Conservation (phyloP, 2,329 filamentous ascomycete genomes). For the Penicillium digitatum region DNA sequence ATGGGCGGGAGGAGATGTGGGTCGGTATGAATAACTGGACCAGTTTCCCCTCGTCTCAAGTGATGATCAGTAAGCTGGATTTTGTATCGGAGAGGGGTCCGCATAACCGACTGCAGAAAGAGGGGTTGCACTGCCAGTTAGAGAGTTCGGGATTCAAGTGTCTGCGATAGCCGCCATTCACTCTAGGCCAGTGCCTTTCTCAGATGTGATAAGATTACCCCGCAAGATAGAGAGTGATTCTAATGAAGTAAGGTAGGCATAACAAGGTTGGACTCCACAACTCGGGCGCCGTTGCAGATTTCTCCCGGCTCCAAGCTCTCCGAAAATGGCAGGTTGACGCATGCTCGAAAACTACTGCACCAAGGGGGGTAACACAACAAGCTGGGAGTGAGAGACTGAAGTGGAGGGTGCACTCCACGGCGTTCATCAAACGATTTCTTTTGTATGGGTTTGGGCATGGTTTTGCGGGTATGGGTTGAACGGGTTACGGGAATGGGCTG, state of each 20-base stretch:
- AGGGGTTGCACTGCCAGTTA: neutral
- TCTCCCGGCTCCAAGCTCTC: neutral
- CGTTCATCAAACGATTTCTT: too few relatives aligned
- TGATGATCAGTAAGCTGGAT: neutral
- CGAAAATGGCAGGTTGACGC: conserved; percentile 20
- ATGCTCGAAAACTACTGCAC: neutral
- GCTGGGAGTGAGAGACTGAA: too few relatives aligned
- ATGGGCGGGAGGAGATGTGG: conserved; percentile 20
- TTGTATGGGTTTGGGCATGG: too few relatives aligned
- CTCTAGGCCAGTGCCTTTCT: neutral
- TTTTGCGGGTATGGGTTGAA: too few relatives aligned
- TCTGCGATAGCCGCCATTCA: neutral
- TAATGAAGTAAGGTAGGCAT: neutral
- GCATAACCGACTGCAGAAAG: neutral
- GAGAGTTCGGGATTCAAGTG: neutral
- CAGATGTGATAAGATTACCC: neutral
- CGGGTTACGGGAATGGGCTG: too few relatives aligned
- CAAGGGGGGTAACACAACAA: neutral
- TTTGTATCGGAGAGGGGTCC: neutral
- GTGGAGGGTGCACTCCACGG: too few relatives aligned
- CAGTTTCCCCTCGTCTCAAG: conserved; percentile 21
- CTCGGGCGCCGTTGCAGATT: neutral
- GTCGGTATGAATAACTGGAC: conserved; percentile 27
- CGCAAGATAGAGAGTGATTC: neutral
- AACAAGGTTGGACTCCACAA: neutral